Percentiles rank a stretch among this genome's conserved stretches.
Conservation (phyloP, 306 rosid species). For the Gastrolobium bilobum region DNA sequence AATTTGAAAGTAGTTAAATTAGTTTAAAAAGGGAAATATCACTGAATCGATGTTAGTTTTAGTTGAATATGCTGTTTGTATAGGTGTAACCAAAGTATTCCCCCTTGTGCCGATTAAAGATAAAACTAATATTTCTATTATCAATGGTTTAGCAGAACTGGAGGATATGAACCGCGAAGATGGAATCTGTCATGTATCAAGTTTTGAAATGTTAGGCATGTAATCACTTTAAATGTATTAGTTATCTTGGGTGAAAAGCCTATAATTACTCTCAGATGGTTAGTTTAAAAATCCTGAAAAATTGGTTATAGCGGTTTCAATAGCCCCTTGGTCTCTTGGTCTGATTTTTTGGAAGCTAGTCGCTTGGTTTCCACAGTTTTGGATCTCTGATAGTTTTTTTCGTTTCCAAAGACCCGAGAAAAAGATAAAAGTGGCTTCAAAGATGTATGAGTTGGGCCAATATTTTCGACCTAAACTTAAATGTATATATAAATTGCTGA, state of each 20-base stretch:
- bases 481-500: not conserved
- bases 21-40: constrained; percentile 40
- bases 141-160: not conserved
- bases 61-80: constrained; percentile 7
- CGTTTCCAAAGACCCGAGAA: too few relatives aligned
- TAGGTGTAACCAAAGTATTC: constrained; percentile 32
- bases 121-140: not conserved
- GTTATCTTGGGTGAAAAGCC: not conserved
- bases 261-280: too few relatives aligned
- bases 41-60: not conserved
- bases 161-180: too few relatives aligned
- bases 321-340: too few relatives aligned
- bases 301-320: constrained; percentile 9
- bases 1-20: constrained; percentile 40
- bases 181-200: not conserved
- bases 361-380: too few relatives aligned
- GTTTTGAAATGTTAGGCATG: not conserved
- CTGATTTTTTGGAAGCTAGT: too few relatives aligned
- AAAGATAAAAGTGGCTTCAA: too few relatives aligned
- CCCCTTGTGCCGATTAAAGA: not conserved
- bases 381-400: too few relatives aligned
- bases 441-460: not conserved
- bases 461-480: not conserved
- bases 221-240: not conserved
- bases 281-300: not conserved